phyloP scores from a whole-genome alignment of 306 rosid species.

The Quercus agrifolia region DNA sequence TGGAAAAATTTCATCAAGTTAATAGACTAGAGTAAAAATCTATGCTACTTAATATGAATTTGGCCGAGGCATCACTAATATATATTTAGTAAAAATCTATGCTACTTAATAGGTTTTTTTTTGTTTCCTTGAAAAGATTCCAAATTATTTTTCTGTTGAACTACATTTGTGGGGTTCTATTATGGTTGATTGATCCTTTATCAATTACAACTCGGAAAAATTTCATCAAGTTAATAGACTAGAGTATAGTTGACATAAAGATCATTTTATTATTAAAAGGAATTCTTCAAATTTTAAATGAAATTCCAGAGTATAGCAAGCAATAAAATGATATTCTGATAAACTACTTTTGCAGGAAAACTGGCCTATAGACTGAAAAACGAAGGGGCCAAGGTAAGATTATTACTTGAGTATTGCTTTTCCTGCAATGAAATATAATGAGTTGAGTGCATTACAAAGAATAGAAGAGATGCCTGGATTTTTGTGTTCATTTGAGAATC shows the following conservation, averaged over 20 bases:
- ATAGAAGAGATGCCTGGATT: neutral
- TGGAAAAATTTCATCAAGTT: neutral
- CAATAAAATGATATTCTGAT: slow-evolving; percentile 29
- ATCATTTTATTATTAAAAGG: too few relatives aligned
- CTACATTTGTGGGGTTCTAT: neutral
- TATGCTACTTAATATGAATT: neutral
- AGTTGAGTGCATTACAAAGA: neutral
- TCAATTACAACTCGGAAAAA: neutral
- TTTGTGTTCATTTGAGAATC: neutral
- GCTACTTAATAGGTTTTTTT: neutral
- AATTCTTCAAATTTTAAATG: neutral
- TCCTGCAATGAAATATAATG: neutral
- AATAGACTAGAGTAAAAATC: neutral
- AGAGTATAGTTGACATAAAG: neutral
- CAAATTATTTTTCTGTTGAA: neutral
- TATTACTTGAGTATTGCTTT: slow-evolving; percentile 17
- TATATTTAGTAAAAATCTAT: neutral
- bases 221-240: neutral
- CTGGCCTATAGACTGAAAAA: slow-evolving; percentile 88
- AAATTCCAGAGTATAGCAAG: neutral
- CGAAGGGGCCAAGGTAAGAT: slow-evolving; percentile 85
- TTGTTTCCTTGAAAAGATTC: neutral
- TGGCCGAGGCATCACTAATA: neutral
- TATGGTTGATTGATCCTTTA: neutral
- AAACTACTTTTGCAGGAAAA: slow-evolving; percentile 66